phyloP scores from a whole-genome alignment of 2,329 filamentous ascomycete species.

The Neurospora crassa region DNA sequence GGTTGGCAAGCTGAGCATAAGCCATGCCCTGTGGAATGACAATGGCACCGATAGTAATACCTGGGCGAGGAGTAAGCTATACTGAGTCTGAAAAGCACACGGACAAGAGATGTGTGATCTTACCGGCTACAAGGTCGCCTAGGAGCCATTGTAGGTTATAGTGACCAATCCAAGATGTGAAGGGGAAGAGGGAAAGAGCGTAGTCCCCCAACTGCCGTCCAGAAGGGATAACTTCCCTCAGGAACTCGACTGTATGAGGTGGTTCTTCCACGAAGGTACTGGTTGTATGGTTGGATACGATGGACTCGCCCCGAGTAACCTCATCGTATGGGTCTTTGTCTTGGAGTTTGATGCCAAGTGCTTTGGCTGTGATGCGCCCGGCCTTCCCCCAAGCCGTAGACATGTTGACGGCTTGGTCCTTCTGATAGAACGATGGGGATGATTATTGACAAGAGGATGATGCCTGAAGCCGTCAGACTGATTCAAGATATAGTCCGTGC shows the following conservation, averaged over 20 bases:
- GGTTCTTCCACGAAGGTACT: constrained; percentile 78
- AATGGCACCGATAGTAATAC: constrained; percentile 48
- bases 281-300: constrained; percentile 61
- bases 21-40: constrained; percentile 98
- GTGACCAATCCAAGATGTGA: constrained; percentile 74
- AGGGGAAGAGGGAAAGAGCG: constrained; percentile 68
- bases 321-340: constrained; percentile 54
- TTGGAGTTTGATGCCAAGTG: constrained; percentile 72
- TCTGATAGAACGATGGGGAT: neutral
- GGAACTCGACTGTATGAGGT: constrained; percentile 65
- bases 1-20: constrained; percentile 73
- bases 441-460: neutral
- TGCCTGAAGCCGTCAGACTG: neutral
- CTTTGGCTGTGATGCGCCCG: constrained; percentile 67
- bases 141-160: constrained; percentile 87
- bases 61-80: constrained; percentile 16
- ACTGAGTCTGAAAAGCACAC: constrained; percentile 4
- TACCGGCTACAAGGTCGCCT: constrained; percentile 83
- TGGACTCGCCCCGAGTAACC: constrained; percentile 67
- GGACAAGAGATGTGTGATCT: constrained; percentile 21
- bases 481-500: neutral
- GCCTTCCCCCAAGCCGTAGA: constrained; percentile 32
- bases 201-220: constrained; percentile 49
- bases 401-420: constrained; percentile 24
- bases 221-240: constrained; percentile 54